phyloP scores from a whole-genome alignment of 495 filamentous ascomycete species.

The Usnea hakonensis region DNA sequence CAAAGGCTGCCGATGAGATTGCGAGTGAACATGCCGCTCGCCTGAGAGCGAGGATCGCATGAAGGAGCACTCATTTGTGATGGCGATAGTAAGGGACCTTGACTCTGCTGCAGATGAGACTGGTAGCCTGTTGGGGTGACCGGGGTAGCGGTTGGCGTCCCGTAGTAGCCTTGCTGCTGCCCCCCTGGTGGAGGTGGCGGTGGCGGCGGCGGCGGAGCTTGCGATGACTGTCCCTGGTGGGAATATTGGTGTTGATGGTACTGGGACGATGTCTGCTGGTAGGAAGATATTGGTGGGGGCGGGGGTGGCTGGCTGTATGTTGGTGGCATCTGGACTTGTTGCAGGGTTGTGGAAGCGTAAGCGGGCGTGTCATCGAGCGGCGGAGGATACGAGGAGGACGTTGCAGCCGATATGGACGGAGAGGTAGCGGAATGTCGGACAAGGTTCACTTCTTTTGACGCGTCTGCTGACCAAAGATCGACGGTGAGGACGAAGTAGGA shows the following conservation, averaged over 20 bases:
- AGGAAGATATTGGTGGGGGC: conserved; percentile 15
- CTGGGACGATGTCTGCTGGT: conserved; percentile 16
- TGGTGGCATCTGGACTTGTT: conserved; percentile 11
- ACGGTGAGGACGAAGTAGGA: conserved; percentile 89
- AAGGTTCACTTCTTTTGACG: conserved; percentile 82
- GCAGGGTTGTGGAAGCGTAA: conserved; percentile 1
- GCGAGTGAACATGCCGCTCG: conserved; percentile 87
- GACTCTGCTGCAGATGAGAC: conserved; percentile 32
- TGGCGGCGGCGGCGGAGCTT: conserved; percentile 20
- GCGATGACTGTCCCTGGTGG: conserved; percentile 33
- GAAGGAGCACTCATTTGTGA: conserved; percentile 31
- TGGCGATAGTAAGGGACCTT: conserved; percentile 31
- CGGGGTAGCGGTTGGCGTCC: conserved; percentile 7
- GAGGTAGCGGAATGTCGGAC: conserved; percentile 82
- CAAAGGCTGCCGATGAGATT: conserved; percentile 92
- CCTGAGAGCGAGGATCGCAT: conserved; percentile 38
- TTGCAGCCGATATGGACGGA: conserved; percentile 81
- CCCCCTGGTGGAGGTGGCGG: conserved; percentile 9
- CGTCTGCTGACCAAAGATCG: conserved; percentile 83
- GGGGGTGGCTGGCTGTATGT: conserved; percentile 22
- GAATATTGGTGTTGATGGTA: conserved; percentile 28
- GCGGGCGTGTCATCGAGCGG: conserved; percentile 5
- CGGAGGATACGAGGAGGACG: conserved; percentile 67
- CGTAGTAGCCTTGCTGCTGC: conserved; percentile 13
- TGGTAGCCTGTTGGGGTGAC: conserved; percentile 28